A percentile compares a stretch with the other conserved stretches of the same genome.
Evolutionary conservation across 108 stramenopile species (phyloP).

Genomic region (Fragilariopsis cylindrus): DNA sequence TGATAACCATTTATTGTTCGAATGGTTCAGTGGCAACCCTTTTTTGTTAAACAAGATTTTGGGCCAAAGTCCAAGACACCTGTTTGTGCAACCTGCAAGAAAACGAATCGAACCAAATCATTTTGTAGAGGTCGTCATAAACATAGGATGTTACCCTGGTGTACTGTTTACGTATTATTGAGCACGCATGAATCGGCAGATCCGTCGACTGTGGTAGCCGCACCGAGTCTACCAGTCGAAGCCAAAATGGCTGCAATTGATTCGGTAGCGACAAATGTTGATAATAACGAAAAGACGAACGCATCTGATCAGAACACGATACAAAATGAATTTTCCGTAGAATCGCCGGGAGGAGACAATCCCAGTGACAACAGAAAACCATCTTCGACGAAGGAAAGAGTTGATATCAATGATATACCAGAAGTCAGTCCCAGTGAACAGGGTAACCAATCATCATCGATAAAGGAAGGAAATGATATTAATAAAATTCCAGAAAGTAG

Average conservation of each 20-base stretch:
- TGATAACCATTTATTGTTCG: conserved; percentile 58
- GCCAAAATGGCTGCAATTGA: background rate
- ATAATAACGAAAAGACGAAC: conserved; percentile 12
- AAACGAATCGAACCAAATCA: conserved; percentile 66
- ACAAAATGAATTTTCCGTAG: conserved; percentile 22
- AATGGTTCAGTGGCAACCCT: conserved; percentile 68
- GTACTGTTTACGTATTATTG: conserved; percentile 65
- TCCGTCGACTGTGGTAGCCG: conserved; percentile 52
- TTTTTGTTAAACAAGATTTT: conserved; percentile 44
- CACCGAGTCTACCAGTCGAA: conserved; percentile 39
- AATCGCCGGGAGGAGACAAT: conserved; percentile 15
- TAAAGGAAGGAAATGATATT: conserved; percentile 49
- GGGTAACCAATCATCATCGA: background rate
- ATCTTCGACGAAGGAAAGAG: background rate
- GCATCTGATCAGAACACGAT: background rate
- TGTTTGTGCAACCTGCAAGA: conserved; percentile 74
- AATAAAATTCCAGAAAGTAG: conserved; percentile 60
- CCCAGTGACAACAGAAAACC: conserved; percentile 12
- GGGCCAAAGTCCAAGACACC: conserved; percentile 50
- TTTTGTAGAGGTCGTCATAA: conserved; percentile 70
- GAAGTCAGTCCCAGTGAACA: too few species aligned
- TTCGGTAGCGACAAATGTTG: background rate
- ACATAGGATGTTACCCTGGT: conserved; percentile 74
- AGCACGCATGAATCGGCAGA: conserved; percentile 49
- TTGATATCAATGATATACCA: too few species aligned